Evolutionary conservation across 495 filamentous ascomycete species (phyloP).

Genomic region (Penicillium manginii): DNA sequence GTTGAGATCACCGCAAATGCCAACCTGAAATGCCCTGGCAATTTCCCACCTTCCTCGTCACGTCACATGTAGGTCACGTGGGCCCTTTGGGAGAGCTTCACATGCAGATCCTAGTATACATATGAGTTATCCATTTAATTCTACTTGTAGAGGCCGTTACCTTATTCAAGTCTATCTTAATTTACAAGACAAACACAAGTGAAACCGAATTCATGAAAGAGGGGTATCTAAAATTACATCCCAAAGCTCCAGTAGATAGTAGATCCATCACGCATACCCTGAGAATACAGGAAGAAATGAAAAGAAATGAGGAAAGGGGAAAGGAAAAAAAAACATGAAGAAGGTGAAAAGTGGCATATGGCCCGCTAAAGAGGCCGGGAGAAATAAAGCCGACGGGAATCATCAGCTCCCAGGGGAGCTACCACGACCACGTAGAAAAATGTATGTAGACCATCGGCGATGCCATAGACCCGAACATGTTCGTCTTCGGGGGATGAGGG

Average conservation of each 20-base stretch:
- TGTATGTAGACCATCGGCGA: too few relatives aligned
- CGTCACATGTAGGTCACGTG: slow-evolving; percentile 7
- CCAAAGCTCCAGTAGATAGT: slow-evolving; percentile 14
- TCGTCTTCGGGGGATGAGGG: background rate
- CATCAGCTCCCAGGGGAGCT: too few relatives aligned
- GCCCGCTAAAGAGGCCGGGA: background rate
- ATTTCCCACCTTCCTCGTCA: background rate
- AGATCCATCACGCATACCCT: slow-evolving; percentile 10
- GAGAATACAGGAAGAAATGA: slow-evolving; percentile 11
- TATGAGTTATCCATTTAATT: too few relatives aligned
- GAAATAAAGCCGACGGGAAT: too few relatives aligned
- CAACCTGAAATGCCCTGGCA: background rate
- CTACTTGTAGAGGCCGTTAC: background rate
- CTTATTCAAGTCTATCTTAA: background rate
- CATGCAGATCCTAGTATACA: too few relatives aligned
- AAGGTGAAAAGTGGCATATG: background rate
- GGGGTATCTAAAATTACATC: slow-evolving; percentile 36
- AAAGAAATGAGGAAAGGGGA: background rate
- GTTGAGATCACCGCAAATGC: background rate
- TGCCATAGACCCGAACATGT: too few relatives aligned
- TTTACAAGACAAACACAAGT: background rate
- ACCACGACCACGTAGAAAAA: too few relatives aligned
- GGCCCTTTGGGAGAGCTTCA: background rate
- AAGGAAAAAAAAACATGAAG: background rate
- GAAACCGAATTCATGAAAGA: slow-evolving; percentile 3